Evolutionary conservation across 768 basidiomycete genomes (phyloP).

Genomic region (Mycena amicta): DNA sequence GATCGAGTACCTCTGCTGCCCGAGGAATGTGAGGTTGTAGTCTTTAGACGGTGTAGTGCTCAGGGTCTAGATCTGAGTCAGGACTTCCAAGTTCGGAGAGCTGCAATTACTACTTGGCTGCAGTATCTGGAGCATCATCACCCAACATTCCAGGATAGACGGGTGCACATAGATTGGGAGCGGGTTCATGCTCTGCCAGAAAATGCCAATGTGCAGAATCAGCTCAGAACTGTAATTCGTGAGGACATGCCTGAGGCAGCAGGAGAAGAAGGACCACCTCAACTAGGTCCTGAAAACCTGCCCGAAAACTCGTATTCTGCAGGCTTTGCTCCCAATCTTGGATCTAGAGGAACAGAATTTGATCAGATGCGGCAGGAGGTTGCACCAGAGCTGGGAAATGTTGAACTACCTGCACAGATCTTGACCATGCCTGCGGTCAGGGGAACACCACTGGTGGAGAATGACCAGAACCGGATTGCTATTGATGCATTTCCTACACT

Average conservation of each 20-base stretch:
- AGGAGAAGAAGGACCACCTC: slow-evolving; percentile 10
- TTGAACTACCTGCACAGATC: too few relatives aligned
- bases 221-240: slow-evolving; percentile 5
- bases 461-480: slow-evolving; percentile 6
- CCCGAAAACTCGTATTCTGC: slow-evolving; percentile 5
- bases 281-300: not conserved
- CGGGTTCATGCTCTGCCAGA: slow-evolving; percentile 15
- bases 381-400: not conserved
- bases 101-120: not conserved
- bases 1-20: slow-evolving; percentile 18
- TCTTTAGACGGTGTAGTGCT: slow-evolving; percentile 16
- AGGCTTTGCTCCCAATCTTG: slow-evolving; percentile 15
- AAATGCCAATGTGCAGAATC: slow-evolving; percentile 12
- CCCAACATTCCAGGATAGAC: slow-evolving; percentile 17
- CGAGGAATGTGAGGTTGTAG: slow-evolving; percentile 23
- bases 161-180: slow-evolving; percentile 13
- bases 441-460: slow-evolving; percentile 18
- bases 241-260: slow-evolving; percentile 5
- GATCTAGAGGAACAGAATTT: slow-evolving; percentile 9
- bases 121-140: slow-evolving; percentile 4
- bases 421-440: slow-evolving; percentile 15
- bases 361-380: slow-evolving; percentile 17
- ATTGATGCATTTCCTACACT: slow-evolving; percentile 29
- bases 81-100: slow-evolving; percentile 2
- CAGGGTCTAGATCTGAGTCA: slow-evolving; percentile 2